Base-by-base conservation (phyloP, 1,284 basidiomycete genomes). In the Moniliella sp. region DNA sequence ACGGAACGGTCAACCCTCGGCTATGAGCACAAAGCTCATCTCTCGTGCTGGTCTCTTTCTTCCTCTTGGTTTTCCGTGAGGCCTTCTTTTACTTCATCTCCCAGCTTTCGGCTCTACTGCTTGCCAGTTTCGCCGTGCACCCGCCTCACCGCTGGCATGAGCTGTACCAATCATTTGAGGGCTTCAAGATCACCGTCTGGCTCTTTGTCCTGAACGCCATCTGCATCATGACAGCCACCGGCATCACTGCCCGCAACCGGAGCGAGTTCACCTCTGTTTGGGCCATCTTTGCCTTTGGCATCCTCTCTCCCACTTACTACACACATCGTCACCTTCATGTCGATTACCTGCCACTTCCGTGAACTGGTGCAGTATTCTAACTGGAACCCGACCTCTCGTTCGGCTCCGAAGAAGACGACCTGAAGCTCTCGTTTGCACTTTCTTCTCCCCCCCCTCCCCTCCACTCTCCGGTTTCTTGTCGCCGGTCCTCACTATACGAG, bases 341-440 rank as follows among this genome's bases (percentile, higher is more conserved):
- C 39, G 16, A 49, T 52, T 35, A 50, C 46, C 29, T 45, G 43
- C 42, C 50, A 52, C 39, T 50, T 50, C 27, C 15, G 49, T 4
- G 43, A 52, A 33, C 39, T 52, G 10, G 32, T 45, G 40, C 43
- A 46, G 37, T 52, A 42, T 35, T 40, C 42, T 26, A 50, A 50
- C 18, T 38, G 36, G 39, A 40, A 39, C 28, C 26, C 36, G 3
- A 39, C 36, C 10, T 25, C 36, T 11, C 16, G 39, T 4, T 15
- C 33, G 8, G 23, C 15, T 4, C 32, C 32, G 13, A 33, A 33
- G 32, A 8, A 9, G 8, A 30, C 18, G 28, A 30, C 28, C 4
- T 9, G 17, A 15, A 18, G 17, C 15, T 15, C n/a, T 13, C 11
- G 12, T 13, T 11, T 27, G 12, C 12, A n/a, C 11, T 27, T 27